Evolutionary conservation across 192 early-diverging fungal genomes (phyloP), one percentile per base, ranked within the genome.

Genomic region (Backusella circina): DNA sequence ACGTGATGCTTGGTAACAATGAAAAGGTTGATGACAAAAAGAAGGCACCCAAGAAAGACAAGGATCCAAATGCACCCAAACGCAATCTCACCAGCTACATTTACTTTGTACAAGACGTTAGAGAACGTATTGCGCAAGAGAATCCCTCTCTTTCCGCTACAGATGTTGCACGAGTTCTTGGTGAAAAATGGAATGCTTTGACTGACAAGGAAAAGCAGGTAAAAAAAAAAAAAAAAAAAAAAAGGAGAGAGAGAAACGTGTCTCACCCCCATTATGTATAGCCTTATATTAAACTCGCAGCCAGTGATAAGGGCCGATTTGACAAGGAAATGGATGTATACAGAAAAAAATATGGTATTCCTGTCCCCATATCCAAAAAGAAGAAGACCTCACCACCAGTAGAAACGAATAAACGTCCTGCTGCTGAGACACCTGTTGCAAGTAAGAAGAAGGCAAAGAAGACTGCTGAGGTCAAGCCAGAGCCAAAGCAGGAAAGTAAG

Each of bases 201-300:
- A 2, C 68, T 70, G 68, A 70, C 16, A 38, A 41, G 26, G 68
- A 70, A 41, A 70, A 70, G 26, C 10, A 70, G 68, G 68, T 70
- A 70, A 47, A 36, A 3, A 33, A 16, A 47, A 51, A 51, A 51
- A 51, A 5, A 51, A 21, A 6, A 23, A 51, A 57, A 9, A 9
- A 10, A 57, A 8, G 26, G n/a, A 50, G 6, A 3, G 12, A 41
- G 10, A 47, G 0, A 47, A 6, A 47, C 44, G 44, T 47, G 44
- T 47, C 18, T 47, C 44, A n/a, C 7, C 8, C 21, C 2, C 26
- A 5, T 23, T 3, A 10, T 12, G 9, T 23, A 35, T 68, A 71
- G 38, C 70, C 38, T 4, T 51, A 51, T 44, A 51, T 71, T 71
- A 38, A 71, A 15, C 26, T n/a, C 0, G 38, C 47, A 16, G 30